Percentiles rank a stretch among this genome's conserved stretches.
These are phyloP conservation scores for Aspergillus costaricaensis DNA, from an alignment of 2,329 filamentous ascomycete genomes.

Conservation along the genomic window DNA sequence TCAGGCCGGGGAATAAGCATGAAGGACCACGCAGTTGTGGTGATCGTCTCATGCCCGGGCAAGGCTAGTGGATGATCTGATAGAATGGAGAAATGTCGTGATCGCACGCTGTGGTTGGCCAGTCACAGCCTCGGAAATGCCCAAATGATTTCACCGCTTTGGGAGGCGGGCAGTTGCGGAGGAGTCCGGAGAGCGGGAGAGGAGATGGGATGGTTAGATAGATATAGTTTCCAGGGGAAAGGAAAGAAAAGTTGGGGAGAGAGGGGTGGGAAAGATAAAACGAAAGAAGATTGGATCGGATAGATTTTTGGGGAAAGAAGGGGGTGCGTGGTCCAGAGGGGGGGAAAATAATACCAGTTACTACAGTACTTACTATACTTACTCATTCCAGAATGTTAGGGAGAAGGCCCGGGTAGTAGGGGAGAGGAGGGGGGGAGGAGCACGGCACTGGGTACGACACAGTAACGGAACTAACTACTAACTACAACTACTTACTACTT, in stretches of 20 bases:
- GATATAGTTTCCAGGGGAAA: neutral
- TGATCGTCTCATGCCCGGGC: conserved; percentile 27
- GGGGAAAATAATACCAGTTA: neutral
- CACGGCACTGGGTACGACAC: too few species aligned
- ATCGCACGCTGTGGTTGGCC: conserved; percentile 38
- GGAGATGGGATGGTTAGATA: neutral
- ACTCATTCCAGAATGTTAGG: neutral
- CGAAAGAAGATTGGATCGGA: neutral
- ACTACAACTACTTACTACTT: too few species aligned
- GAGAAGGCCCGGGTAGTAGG: neutral
- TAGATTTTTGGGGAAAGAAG: neutral
- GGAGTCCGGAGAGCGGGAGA: neutral
- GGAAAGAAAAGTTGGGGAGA: neutral
- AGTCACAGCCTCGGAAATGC: conserved; percentile 16
- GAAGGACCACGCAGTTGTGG: conserved; percentile 11
- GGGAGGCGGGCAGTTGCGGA: neutral
- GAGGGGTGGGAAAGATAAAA: neutral
- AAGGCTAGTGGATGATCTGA: conserved; percentile 42
- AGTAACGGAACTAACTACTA: too few species aligned
- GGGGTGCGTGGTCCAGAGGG: neutral
- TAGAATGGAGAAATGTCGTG: conserved; percentile 49
- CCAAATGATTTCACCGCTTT: conserved; percentile 25
- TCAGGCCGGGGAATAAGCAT: conserved; percentile 11
- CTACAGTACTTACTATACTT: too few species aligned
- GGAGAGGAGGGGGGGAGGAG: neutral